These are phyloP conservation scores for Eucalyptus erythrocorys DNA, from an alignment of 345 rosid genomes.

Conservation along the genomic window DNA sequence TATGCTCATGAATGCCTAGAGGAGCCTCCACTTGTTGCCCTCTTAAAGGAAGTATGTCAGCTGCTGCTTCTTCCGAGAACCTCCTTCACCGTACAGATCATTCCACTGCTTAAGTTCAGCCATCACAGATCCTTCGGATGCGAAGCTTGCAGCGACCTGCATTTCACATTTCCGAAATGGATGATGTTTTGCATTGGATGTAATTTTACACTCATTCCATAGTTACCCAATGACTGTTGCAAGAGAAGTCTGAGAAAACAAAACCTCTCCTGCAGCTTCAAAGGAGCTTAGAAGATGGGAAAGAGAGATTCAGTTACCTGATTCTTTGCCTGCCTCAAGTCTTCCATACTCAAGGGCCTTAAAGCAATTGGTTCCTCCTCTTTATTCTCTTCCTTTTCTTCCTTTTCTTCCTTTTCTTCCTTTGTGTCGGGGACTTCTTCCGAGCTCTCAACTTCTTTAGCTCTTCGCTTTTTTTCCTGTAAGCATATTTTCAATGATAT, in stretches of 20 bases:
- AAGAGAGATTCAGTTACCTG: not conserved
- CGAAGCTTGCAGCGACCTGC: slow-evolving; percentile 37
- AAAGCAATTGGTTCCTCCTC: slow-evolving; percentile 43
- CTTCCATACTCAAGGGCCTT: slow-evolving; percentile 85
- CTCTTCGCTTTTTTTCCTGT: slow-evolving; percentile 62
- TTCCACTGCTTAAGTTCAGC: slow-evolving; percentile 30
- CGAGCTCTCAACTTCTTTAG: slow-evolving; percentile 40
- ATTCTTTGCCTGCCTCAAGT: slow-evolving; percentile 69
- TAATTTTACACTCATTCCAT: not conserved
- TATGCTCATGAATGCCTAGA: not conserved
- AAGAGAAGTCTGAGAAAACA: not conserved
- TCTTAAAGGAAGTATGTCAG: slow-evolving; percentile 20
- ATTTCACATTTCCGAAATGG: not conserved
- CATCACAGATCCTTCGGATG: slow-evolving; percentile 24
- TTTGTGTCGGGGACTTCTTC: slow-evolving; percentile 31
- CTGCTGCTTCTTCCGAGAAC: slow-evolving; percentile 29
- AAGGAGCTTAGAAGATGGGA: not conserved
- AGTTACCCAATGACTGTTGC: not conserved
- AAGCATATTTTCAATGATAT: not conserved
- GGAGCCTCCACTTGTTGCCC: not conserved
- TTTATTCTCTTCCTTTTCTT: slow-evolving; percentile 41
- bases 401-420: slow-evolving; percentile 52
- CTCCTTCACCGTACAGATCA: slow-evolving; percentile 35
- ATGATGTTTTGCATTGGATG: not conserved
- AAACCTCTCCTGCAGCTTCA: not conserved